phyloP scores from a whole-genome alignment of 2,329 filamentous ascomycete species.

The Fusarium concolor region DNA sequence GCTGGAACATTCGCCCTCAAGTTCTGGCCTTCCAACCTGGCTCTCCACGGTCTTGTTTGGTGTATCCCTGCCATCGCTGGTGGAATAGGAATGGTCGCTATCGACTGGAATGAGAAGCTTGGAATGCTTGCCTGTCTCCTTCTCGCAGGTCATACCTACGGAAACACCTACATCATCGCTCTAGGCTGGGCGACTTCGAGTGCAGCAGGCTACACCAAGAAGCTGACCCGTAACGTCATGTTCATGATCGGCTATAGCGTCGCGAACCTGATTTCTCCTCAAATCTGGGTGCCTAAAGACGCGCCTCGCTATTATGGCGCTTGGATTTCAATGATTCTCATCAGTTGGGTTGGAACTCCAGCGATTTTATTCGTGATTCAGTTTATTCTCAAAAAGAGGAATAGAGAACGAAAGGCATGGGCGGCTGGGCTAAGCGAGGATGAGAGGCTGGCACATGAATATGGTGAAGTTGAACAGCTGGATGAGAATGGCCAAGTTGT shows the following conservation, averaged over 20 bases:
- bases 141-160: conserved; percentile 52
- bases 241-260: conserved; percentile 54
- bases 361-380: conserved; percentile 50
- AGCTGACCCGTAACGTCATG: conserved; percentile 56
- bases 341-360: conserved; percentile 53
- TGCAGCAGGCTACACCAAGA: conserved; percentile 47
- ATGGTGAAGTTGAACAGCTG: conserved; percentile 41
- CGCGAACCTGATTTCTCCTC: conserved; percentile 52
- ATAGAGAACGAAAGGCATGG: conserved; percentile 44
- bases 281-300: conserved; percentile 50
- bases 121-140: conserved; percentile 44
- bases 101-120: conserved; percentile 43
- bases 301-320: conserved; percentile 46
- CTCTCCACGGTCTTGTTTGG: conserved; percentile 47
- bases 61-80: conserved; percentile 44
- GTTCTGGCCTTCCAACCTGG: conserved; percentile 48
- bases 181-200: conserved; percentile 21
- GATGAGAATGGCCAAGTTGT: conserved; percentile 49
- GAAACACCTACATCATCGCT: conserved; percentile 29
- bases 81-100: conserved; percentile 47
- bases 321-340: conserved; percentile 42
- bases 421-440: conserved; percentile 12
- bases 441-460: conserved; percentile 42
- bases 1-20: conserved; percentile 48
- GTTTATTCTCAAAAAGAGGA: conserved; percentile 48